Evolutionary conservation across 768 basidiomycete genomes (phyloP).

Genomic region (Leucosporidium yakuticum): DNA sequence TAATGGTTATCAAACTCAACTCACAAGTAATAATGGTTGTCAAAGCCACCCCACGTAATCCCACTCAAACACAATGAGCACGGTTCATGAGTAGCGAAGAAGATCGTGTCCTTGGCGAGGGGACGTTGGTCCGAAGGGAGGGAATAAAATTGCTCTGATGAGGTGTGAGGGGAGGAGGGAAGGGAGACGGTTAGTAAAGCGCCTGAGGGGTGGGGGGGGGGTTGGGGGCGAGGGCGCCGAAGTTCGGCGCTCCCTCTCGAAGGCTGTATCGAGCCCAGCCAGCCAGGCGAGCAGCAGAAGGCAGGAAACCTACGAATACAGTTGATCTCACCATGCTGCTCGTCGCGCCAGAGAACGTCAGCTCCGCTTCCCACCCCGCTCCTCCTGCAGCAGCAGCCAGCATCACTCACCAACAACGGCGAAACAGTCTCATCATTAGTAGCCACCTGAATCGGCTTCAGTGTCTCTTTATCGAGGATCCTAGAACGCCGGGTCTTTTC

Average conservation of each 20-base stretch:
- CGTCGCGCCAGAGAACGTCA: not conserved
- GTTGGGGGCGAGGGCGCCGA: too few relatives aligned
- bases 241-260: too few relatives aligned
- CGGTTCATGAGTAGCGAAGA: conserved; percentile 41
- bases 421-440: conserved; percentile 36
- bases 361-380: not conserved
- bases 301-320: conserved; percentile 26
- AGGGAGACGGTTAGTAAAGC: too few relatives aligned
- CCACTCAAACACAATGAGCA: conserved; percentile 39
- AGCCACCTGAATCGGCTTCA: conserved; percentile 32
- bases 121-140: conserved; percentile 28
- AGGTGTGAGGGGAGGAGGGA: too few relatives aligned
- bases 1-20: too few relatives aligned
- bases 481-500: too few relatives aligned
- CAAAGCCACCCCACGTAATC: conserved; percentile 39
- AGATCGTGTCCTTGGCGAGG: conserved; percentile 35
- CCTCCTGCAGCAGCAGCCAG: not conserved
- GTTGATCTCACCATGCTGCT: conserved; percentile 39
- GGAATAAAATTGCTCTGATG: conserved; percentile 32
- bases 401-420: conserved; percentile 33
- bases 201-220: too few relatives aligned
- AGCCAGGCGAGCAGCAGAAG: too few relatives aligned
- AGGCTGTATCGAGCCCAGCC: too few relatives aligned
- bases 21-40: conserved; percentile 37
- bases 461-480: conserved; percentile 32